phyloP scores from a whole-genome alignment of 1,139 yeast species.

The Hyphopichia fennica region DNA sequence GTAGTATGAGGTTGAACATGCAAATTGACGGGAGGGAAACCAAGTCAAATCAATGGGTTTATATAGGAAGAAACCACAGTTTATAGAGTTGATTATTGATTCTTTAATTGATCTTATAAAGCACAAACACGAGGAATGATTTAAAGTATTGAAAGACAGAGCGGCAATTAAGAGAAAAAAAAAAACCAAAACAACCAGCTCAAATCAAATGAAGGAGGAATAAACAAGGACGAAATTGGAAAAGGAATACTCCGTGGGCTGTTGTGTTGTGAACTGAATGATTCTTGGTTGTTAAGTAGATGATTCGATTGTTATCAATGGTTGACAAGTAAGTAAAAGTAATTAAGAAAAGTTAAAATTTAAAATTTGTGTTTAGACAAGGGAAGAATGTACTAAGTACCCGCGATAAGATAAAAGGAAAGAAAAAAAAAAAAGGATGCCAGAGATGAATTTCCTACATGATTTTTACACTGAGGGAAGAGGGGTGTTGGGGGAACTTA shows the following conservation, averaged over 20 bases:
- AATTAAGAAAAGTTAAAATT: too few relatives aligned
- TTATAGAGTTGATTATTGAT: too few relatives aligned
- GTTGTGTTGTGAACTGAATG: neutral
- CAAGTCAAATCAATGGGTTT: too few relatives aligned
- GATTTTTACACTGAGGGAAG: too few relatives aligned
- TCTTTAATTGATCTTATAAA: too few relatives aligned
- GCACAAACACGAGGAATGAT: neutral
- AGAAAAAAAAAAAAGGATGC: neutral
- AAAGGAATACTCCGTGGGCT: neutral
- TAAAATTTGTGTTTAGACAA: too few relatives aligned
- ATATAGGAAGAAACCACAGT: too few relatives aligned
- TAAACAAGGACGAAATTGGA: neutral
- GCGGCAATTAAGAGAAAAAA: neutral
- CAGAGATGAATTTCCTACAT: too few relatives aligned
- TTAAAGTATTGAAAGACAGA: neutral
- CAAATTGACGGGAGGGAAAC: too few relatives aligned
- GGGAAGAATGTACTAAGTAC: too few relatives aligned
- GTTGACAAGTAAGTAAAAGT: neutral
- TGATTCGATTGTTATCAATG: neutral
- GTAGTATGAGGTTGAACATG: too few relatives aligned
- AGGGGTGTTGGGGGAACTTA: too few relatives aligned
- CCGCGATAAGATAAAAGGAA: neutral
- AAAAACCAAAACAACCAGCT: neutral
- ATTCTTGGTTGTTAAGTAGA: neutral
- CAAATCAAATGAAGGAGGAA: neutral